Evolutionary conservation across 352 stramenopile genomes (phyloP), one percentile per base, ranked within the genome.

Genomic region (Globisporangium middletonii): DNA sequence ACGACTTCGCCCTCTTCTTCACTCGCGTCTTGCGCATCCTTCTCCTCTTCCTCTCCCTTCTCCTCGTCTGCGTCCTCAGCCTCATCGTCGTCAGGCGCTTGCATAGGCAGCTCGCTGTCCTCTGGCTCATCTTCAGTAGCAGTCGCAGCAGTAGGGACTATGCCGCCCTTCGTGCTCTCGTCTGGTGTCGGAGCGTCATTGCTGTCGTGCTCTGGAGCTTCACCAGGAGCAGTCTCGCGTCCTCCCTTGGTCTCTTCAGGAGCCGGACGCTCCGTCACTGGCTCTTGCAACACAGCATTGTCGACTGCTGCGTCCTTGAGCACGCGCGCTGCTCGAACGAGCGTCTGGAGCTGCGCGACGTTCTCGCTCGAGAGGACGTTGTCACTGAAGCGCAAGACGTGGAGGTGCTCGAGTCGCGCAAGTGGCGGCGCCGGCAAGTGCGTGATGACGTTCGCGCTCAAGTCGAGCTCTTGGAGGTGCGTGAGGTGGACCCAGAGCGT

Each of bases 401-500:
- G 51, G 4, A 72, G 50, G n/a, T 52, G 38, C 13, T 30, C 18
- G 11, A 72, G 47, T 3, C 37, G 53, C 5, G 35, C 43, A 0
- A 72, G 19, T 9, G 65, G 42, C 38, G 44, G 53, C 4, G 48
- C 44, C 6, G 62, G 50, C 3, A 65, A 26, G 13, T 62, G 35
- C 2, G 44, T 19, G 19, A 69, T 48, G 46, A 47, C 0, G 19
- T 69, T 69, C 19, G 35, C 58, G 38, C 62, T 53, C 48, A 88
- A 56, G 60, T 89, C 68, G 9, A 91, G 27, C 3, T 65, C 45
- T 0, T 59, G 55, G 8, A 91, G 59, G 28, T 65, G 53, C 48
- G 53, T 11, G n/a, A 84, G 30, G n/a, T 54, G 46, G 16, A 60
- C 50, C 62, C 67, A 72, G n/a, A 65, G 12, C 3, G 38, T 52